Evolutionary conservation across 2,329 filamentous ascomycete species (phyloP), one percentile per base, ranked within the genome.

Genomic region (Talaromyces islandicus): DNA sequence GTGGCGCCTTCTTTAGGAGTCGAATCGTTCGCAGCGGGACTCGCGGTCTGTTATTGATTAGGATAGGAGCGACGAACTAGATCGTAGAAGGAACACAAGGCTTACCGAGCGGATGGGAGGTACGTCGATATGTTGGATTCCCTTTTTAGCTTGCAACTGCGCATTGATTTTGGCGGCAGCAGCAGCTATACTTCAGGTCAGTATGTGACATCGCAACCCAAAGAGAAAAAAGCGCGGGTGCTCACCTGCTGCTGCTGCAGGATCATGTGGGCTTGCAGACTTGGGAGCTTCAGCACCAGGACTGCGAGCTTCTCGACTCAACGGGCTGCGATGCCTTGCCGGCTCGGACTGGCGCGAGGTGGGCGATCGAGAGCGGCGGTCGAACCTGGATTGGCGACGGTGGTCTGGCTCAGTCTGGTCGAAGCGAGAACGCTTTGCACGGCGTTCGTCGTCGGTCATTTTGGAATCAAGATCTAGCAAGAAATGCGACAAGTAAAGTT

Each of bases 81-180:
- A 14, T n/a, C 11, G 29, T 9, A 48, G 51, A 35, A n/a, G n/a
- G 29, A 24, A 4, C 19, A 21, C 41, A 14, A 7, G 25, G 48
- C 77, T 70, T 77, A 86, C 84, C 65, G 85, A 80, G 68, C 81
- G 83, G 73, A 94, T 91, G 14, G 92, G 89, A 43, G 91, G 90
- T 17, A 93, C 91, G 67, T 96, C 92, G 67, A 92, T 88, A 78
- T 95, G 91, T 74, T 96, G 92, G 60, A 93, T 89, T 63, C 89
- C 90, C 77, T 93, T 95, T 75, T 92, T 92, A 62, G 89, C 89
- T 74, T 93, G 88, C 60, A 94, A 83, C 66, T 89, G 85, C 38
- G 90, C 90, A 73, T 92, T 92, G 76, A 94, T 94, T 74, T 85
- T 87, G 35, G 93, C 93, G 12, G 92, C 94, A 11, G 92, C 92